phyloP scores from a whole-genome alignment of 2,329 filamentous ascomycete species.

The Ceratocystis ficicola region DNA sequence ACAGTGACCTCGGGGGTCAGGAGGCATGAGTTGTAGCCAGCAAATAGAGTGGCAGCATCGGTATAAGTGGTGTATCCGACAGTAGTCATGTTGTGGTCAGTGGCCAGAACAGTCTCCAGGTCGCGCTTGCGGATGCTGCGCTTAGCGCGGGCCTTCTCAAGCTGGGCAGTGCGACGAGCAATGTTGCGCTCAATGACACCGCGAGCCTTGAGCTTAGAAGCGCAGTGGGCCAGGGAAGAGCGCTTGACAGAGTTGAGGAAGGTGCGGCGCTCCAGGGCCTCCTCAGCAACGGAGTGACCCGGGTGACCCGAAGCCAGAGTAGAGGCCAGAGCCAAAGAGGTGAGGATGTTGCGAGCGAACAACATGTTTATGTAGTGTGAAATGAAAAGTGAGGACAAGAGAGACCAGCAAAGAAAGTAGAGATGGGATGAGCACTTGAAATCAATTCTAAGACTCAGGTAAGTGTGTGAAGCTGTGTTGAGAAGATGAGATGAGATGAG shows the following conservation, averaged over 20 bases:
- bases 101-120: constrained; percentile 28
- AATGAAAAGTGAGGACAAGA: background rate
- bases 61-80: constrained; percentile 28
- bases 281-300: constrained; percentile 38
- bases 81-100: constrained; percentile 30
- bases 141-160: constrained; percentile 34
- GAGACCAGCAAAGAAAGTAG: background rate
- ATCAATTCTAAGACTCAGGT: background rate
- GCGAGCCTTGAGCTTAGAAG: constrained; percentile 36
- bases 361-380: constrained; percentile 12
- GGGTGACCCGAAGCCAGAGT: constrained; percentile 33
- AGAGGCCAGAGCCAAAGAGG: constrained; percentile 21
- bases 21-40: constrained; percentile 35
- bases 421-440: background rate
- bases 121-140: constrained; percentile 27
- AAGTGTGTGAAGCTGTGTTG: background rate
- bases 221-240: constrained; percentile 37
- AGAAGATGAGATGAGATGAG: background rate
- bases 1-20: constrained; percentile 40
- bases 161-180: constrained; percentile 33
- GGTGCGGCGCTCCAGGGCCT: constrained; percentile 39
- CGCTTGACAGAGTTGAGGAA: constrained; percentile 33
- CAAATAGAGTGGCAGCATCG: constrained; percentile 29
- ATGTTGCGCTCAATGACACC: constrained; percentile 36
- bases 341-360: constrained; percentile 17